Base-by-base conservation (phyloP, 192 early-diverging fungal species). In the Powellomyces hirtus region DNA sequence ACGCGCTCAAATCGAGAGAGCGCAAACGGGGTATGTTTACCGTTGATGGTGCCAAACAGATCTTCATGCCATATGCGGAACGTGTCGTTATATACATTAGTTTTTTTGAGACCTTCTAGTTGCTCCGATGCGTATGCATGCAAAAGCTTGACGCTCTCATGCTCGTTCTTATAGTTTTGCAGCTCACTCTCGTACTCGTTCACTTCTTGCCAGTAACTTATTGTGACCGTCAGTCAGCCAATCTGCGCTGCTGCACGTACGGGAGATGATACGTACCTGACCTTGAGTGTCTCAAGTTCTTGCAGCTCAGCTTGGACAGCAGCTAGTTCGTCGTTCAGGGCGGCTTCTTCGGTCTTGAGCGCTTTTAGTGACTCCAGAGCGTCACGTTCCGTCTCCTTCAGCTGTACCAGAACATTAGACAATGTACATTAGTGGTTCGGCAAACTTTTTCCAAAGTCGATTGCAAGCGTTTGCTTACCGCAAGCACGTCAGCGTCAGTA, bases 61-160 rank as follows among this genome's bases (percentile, higher is more conserved):
- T 92, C 93, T 63, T 89, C 87, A 42, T 94, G 88, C 37, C 87
- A 75, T 37, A 98, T 96, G 51, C 88, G 89, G 74, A 97, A 97
- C 0, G 92, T 87, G 66, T 98, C 96, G 75, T 97, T 96, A 79
- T 89, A 95, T 16, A 98, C 93, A 69, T 94, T 95, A 1, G 94
- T 96, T 55, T 90, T 92, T 74, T 92, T 89, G 5, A 98, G 80
- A 62, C 85, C 82, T 29, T 92, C 92, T 13, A 95, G 83, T 64
- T 93, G 90, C 20, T 80, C 75, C 0, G 88, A 75, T 44, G 90
- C 90, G 62, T 89, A 83, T 56, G 90, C 93, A 58, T 90, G 90
- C 67, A 85, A 87, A 59, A 90, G 75, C 69, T 91, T 89, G 31
- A 95, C 70, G 38, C 89, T 86, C 63, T 94, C 91, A 26, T 89